These are phyloP conservation scores for Rhododendron henanense DNA, from an alignment of 148 eudicot species.

Conservation along the genomic window DNA sequence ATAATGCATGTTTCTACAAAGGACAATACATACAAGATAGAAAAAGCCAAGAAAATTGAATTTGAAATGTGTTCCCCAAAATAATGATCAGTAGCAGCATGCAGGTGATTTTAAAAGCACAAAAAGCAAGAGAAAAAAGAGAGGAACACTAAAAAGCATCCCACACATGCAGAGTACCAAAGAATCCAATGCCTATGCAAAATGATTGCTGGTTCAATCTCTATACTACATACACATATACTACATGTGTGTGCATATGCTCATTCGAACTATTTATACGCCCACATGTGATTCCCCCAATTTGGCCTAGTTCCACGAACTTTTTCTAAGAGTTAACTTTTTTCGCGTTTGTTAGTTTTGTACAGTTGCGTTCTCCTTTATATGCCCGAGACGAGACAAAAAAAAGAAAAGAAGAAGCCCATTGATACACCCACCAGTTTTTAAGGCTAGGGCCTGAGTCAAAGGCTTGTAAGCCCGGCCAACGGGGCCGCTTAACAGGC, in stretches of 20 bases:
- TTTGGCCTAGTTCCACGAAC: no score
- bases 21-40: neutral
- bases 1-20: neutral
- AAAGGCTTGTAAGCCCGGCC: neutral
- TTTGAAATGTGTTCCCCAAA: neutral
- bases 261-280: no score
- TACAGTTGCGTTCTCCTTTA: neutral
- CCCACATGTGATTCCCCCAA: neutral
- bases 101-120: neutral
- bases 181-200: constrained; percentile 7
- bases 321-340: no score
- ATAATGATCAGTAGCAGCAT: neutral
- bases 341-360: neutral
- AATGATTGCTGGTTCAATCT: neutral
- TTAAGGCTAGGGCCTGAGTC: neutral
- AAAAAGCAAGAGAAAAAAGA: neutral
- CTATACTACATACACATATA: neutral
- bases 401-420: neutral
- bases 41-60: neutral
- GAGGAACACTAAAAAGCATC: no score
- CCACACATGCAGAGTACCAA: neutral
- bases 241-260: no score
- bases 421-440: neutral
- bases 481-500: neutral
- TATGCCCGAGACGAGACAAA: neutral